Evolutionary conservation across 176 grass and related monocot species (phyloP), one percentile per base, ranked within the genome.

Genomic region (Aegilops sharonensis): DNA sequence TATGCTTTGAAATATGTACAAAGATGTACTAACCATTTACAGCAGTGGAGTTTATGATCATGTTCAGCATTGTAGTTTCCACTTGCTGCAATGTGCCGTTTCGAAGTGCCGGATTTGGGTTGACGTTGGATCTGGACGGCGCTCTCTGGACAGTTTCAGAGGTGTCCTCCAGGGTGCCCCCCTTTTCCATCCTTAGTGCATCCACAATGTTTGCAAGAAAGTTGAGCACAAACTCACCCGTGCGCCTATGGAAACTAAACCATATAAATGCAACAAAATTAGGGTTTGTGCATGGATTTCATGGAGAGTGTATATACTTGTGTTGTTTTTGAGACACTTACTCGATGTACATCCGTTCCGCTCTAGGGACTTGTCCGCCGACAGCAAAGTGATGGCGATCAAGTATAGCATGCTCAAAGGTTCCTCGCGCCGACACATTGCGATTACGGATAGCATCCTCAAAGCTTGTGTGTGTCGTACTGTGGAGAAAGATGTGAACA

Each of bases 351-450:
- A 77, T 29, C 17, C 18, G 68, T 21, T 70, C 34, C 1, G 9
- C 15, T 34, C 34, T 77, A 27, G 74, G 45, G 15, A 18, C 4
- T 5, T 54, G 73, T 20, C 30, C 10, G 2, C 11, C 17, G 9
- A 11, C 74, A 18, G 15, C 17, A 34, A 6, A 9, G 47, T 56
- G 9, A 54, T 56, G 32, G 15, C 50, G 50, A 32, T 77, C 74
- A 50, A 77, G 50, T 17, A 77, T 84, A 40, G 56, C 69, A 27
- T 84, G 82, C 18, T 84, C 35, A 45, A 75, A 75, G 8, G 6
- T 45, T 43, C 54, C 54, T 59, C 1, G 17, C 6, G 7, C 0
- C 0, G 54, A 21, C 7, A 21, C 54, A 6, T 56, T 56, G 15
- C 4, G 18, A 32, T 77, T 48, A 29, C 11, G 29, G 74, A 77